Base-by-base conservation (phyloP, 352 stramenopile species). In the Phytophthora colocasiae region DNA sequence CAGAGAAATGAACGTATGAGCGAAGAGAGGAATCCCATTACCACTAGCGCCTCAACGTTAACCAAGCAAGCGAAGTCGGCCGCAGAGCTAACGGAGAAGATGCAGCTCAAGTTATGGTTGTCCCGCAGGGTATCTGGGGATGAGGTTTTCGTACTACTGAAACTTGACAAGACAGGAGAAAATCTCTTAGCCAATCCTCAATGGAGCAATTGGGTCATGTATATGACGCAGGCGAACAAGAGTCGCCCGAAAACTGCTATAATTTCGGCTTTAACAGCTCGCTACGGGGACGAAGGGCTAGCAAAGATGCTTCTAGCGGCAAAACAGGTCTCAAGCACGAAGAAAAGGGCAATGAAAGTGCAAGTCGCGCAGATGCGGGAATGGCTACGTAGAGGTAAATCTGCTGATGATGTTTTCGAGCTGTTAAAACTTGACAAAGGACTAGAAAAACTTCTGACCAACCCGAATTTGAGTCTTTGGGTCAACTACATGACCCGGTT, bases 361-460 rank as follows among this genome's bases (percentile, higher is more conserved):
- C 48, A 56, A 12, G 12, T 17, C 19, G 48, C n/a, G 19, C 48
- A 56, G 32, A 43, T 56, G 31, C 7, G 19, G 5, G 17, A 2
- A 4, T 56, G 48, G 48, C 4, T 56, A 9, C 17, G 10, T 14
- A 32, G n/a, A 8, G 49, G 49, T 1, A 56, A 56, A 32, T 34
- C 49, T 31, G 3, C 11, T 6, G 49, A 56, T 22, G 19, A 56
- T n/a, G 8, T 56, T 26, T 29, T 45, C 1, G 17, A 31, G 32
- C 48, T 55, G 48, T 12, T 56, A 34, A 56, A 43, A 36, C 49
- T 56, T 31, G 32, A 56, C 12, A 6, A 8, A 7, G 32, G 49
- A 22, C 9, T 56, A 10, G 31, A 56, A 2, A 56, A 43, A 11
- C 9, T 56, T 14, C 49, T 56, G 43, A 45, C 49, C 4, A 56